Percentiles rank a stretch among this genome's conserved stretches.
Evolutionary conservation across 805 yeast species (phyloP).

Genomic region (Danielia oregonensis): DNA sequence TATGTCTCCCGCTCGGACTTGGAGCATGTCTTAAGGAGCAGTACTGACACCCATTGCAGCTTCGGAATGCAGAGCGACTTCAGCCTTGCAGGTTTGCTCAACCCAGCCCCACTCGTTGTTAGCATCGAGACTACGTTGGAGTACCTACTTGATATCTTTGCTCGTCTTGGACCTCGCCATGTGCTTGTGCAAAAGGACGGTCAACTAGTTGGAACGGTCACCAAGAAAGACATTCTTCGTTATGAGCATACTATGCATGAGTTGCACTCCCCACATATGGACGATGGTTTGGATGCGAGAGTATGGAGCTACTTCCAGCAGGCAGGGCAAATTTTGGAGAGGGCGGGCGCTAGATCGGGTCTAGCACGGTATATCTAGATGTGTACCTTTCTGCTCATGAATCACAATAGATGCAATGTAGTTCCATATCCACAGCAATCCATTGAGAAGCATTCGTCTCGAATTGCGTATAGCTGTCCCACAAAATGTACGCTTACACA

Average conservation of each 20-base stretch:
- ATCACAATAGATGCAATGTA: too few species aligned
- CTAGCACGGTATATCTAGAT: too few species aligned
- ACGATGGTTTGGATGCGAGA: slow-evolving; percentile 25
- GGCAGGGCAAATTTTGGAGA: slow-evolving; percentile 1
- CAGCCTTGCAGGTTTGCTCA: slow-evolving; percentile 33
- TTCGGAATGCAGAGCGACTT: slow-evolving; percentile 12
- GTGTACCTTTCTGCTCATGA: too few species aligned
- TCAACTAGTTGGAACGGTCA: slow-evolving; percentile 65
- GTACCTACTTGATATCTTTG: slow-evolving; percentile 62
- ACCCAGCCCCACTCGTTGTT: slow-evolving; percentile 61
- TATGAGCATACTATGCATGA: slow-evolving; percentile 46
- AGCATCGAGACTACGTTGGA: slow-evolving; percentile 53
- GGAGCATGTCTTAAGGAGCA: slow-evolving; percentile 12
- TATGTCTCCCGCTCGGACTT: slow-evolving; percentile 42
- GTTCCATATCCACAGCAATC: not conserved
- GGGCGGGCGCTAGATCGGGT: not conserved
- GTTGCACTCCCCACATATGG: slow-evolving; percentile 13
- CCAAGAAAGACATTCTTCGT: slow-evolving; percentile 77
- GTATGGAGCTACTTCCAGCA: slow-evolving; percentile 27
- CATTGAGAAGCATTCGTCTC: too few species aligned
- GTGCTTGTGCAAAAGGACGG: slow-evolving; percentile 66
- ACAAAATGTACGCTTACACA: too few species aligned
- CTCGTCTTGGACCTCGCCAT: slow-evolving; percentile 74
- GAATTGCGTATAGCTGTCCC: too few species aligned
- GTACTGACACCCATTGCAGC: not conserved